These are phyloP conservation scores for Beauveria rudraprayagi DNA, from an alignment of 2,329 filamentous ascomycete genomes.

Conservation along the genomic window DNA sequence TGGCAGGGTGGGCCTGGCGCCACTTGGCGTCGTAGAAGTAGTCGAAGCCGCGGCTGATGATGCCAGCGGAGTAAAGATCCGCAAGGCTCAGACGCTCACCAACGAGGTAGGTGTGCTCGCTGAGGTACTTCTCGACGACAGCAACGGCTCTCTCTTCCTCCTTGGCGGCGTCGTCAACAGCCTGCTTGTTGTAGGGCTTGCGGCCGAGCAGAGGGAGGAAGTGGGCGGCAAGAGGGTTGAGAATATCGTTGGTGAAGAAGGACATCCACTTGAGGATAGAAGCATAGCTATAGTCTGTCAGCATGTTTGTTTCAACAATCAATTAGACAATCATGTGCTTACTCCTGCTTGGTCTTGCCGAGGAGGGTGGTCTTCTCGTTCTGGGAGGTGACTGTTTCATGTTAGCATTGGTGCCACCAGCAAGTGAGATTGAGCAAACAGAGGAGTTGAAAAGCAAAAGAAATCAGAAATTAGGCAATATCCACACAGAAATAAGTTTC, in stretches of 20 bases:
- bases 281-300: slow-evolving; percentile 55
- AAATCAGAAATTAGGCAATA: slow-evolving; percentile 76
- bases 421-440: slow-evolving; percentile 20
- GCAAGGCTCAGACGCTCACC: slow-evolving; percentile 96
- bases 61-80: slow-evolving; percentile 75
- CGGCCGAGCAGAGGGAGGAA: slow-evolving; percentile 78
- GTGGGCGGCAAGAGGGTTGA: slow-evolving; percentile 67
- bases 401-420: slow-evolving; percentile 27
- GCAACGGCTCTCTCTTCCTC: slow-evolving; percentile 57
- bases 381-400: slow-evolving; percentile 78
- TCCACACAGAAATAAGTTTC: slow-evolving; percentile 78
- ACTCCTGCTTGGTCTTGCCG: slow-evolving; percentile 99
- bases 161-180: slow-evolving; percentile 72
- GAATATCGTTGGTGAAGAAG: slow-evolving; percentile 84
- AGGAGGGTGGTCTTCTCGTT: slow-evolving; percentile 99
- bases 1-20: slow-evolving; percentile 74
- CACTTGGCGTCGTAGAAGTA: slow-evolving; percentile 90
- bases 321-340: slow-evolving; percentile 27
- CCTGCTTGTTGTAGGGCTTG: slow-evolving; percentile 96
- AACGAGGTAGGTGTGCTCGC: slow-evolving; percentile 92
- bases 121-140: slow-evolving; percentile 79
- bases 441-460: slow-evolving; percentile 16
- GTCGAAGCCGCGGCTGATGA: slow-evolving; percentile 83
- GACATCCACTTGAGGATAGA: slow-evolving; percentile 98
- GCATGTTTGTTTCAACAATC: not conserved